Conservation (phyloP, 192 early-diverging fungal species). For the Backusella morwellensis region DNA sequence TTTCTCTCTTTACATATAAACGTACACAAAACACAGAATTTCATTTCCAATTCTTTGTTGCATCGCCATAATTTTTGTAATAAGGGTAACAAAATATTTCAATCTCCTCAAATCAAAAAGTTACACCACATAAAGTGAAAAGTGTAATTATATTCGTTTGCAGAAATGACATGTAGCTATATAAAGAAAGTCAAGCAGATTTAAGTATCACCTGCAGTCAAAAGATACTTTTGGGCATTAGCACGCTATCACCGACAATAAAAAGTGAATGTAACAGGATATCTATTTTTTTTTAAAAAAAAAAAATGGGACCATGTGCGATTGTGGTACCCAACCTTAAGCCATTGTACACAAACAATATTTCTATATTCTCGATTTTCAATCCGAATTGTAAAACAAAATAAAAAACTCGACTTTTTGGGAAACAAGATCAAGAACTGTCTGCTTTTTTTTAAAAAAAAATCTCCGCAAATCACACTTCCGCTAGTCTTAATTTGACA, state of each 20-base stretch:
- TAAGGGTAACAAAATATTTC: background rate
- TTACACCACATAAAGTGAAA: background rate
- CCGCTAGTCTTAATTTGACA: background rate
- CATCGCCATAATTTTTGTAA: background rate
- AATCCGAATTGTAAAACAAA: too few relatives aligned
- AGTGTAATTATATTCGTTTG: background rate
- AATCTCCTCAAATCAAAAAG: background rate
- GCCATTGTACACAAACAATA: background rate
- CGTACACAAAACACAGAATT: background rate
- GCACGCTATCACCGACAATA: background rate
- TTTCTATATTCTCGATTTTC: background rate
- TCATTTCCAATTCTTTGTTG: background rate
- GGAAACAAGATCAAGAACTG: background rate
- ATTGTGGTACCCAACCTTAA: background rate
- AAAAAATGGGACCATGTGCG: background rate
- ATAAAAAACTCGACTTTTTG: background rate
- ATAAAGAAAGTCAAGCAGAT: background rate
- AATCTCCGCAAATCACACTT: background rate
- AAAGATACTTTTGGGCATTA: background rate
- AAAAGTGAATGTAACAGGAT: background rate
- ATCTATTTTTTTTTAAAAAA: background rate
- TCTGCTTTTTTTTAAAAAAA: background rate
- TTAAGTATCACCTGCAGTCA: background rate
- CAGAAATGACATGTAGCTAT: constrained; percentile 1
- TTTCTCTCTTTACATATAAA: background rate